Evolutionary conservation across 75 land plant species (phyloP), one percentile per base, ranked within the genome.

Genomic region (Isoetes taiwanensis): DNA sequence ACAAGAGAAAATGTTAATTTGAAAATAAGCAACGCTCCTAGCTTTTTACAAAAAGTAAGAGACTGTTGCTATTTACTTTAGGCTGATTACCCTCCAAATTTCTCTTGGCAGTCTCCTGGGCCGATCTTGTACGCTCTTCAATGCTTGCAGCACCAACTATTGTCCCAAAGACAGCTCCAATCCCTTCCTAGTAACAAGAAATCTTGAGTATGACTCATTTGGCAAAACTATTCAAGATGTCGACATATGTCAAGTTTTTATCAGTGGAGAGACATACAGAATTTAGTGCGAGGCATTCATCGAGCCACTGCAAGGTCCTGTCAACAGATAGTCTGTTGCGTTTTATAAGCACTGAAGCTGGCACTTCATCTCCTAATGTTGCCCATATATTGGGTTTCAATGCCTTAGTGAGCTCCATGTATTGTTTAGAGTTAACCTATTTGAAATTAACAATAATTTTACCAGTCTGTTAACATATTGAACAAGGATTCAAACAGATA

Each of bases 341-440:
- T 65, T 83, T 90, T 10, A 61, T 66, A 17, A 82, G 55, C 31
- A 76, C 93, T 79, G 82, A 80, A 43, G 72, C 72, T 59, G 97
- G 94, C 19, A 86, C 94, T 67, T 90, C 97, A 67, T 90, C 97
- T 1, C 88, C 74, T 62, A 90, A 63, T 54, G 76, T 78, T 32
- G 73, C 78, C 97, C 97, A 90, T 29, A 86, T 6, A 43, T 76
- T 56, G 34, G 97, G 94, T 61, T 66, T 80, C 73, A 88, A 66
- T 30, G 84, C 71, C 32, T 68, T 58, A 53, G 86, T 70, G 65
- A 76, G 60, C 43, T 78, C 78, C 80, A 90, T 83, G 31, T 90
- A 90, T n/a, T 78, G 61, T 32, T 26, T 72, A 58, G 97, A 87
- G 16, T 72, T 84, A 17, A 83, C 71, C 97, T 86, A 58, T 17